Conservation (phyloP, 1,139 yeast genomes). For the Geotrichum cucujoidarum region DNA sequence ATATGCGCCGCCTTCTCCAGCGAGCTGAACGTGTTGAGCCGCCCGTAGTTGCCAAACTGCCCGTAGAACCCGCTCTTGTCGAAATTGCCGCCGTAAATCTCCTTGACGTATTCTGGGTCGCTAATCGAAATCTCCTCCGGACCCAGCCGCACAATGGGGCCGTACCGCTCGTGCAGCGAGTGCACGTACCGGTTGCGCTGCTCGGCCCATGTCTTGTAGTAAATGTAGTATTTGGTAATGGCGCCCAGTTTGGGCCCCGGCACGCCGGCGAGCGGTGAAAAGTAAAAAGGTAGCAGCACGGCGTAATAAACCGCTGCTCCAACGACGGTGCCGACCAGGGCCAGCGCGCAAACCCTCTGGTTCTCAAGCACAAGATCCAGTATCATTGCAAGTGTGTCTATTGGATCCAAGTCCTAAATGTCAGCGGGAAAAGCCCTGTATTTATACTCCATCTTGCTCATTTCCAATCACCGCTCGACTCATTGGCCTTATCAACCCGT, state of each 20-base stretch:
- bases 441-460: neutral
- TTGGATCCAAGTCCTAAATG: too few relatives aligned
- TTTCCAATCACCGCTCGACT: neutral
- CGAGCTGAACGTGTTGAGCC: slow-evolving; percentile 55
- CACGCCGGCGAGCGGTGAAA: slow-evolving; percentile 44
- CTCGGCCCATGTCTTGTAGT: slow-evolving; percentile 51
- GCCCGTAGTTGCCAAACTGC: slow-evolving; percentile 57
- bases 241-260: slow-evolving; percentile 63
- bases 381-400: too few relatives aligned
- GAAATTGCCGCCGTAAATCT: slow-evolving; percentile 53
- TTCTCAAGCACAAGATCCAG: slow-evolving; percentile 11
- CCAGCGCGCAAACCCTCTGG: neutral
- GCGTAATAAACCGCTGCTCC: slow-evolving; percentile 13
- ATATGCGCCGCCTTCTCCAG: slow-evolving; percentile 49
- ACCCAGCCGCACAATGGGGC: slow-evolving; percentile 55
- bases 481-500: neutral
- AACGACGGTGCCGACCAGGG: neutral
- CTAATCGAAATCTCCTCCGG: slow-evolving; percentile 61
- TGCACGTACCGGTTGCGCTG: slow-evolving; percentile 50
- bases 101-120: slow-evolving; percentile 49
- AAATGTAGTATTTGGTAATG: slow-evolving; percentile 44
- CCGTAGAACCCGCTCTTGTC: slow-evolving; percentile 59
- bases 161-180: slow-evolving; percentile 51
- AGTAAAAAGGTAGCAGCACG: slow-evolving; percentile 22
- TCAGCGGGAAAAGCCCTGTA: too few relatives aligned